A percentile compares a stretch with the other conserved stretches of the same genome.
phyloP scores from a whole-genome alignment of 2,329 filamentous ascomycete genomes.

The Aspergillus quadrilineatus region DNA sequence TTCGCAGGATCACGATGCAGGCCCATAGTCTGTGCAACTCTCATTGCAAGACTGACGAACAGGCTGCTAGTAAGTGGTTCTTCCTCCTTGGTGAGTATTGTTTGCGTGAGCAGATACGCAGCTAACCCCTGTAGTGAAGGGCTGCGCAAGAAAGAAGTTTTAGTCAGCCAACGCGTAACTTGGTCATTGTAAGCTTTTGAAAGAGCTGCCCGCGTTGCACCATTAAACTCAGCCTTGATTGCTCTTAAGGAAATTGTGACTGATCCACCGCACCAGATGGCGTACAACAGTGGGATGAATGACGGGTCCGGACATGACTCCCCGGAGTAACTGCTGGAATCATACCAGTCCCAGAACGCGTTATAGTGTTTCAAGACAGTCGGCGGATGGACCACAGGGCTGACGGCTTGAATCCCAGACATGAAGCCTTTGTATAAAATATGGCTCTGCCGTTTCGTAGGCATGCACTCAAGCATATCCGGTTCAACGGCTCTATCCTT shows the following conservation, averaged over 20 bases:
- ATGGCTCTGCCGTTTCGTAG: constrained; percentile 47
- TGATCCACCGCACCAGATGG: constrained; percentile 51
- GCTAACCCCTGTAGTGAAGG: constrained; percentile 47
- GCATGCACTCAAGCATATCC: constrained; percentile 44
- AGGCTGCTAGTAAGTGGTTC: constrained; percentile 50
- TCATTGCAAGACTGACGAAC: constrained; percentile 48
- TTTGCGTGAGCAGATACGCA: constrained; percentile 50
- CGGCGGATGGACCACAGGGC: constrained; percentile 46
- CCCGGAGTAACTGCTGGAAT: constrained; percentile 37
- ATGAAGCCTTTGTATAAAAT: constrained; percentile 49
- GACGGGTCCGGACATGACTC: constrained; percentile 41
- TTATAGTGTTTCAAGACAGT: constrained; percentile 43
- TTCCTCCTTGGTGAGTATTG: constrained; percentile 49
- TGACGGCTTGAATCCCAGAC: constrained; percentile 48
- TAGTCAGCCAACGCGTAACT: constrained; percentile 43
- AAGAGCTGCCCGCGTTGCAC: constrained; percentile 35
- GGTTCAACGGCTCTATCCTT: constrained; percentile 36
- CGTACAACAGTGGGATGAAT: constrained; percentile 47
- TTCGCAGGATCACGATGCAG: constrained; percentile 50
- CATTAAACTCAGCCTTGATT: constrained; percentile 42
- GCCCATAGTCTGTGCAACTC: constrained; percentile 51
- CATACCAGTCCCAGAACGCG: constrained; percentile 49
- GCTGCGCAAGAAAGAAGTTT: constrained; percentile 47
- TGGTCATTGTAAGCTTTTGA: constrained; percentile 44
- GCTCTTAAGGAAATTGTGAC: constrained; percentile 45